Evolutionary conservation across 192 early-diverging fungal genomes (phyloP).

Genomic region (Phycomyces nitens): DNA sequence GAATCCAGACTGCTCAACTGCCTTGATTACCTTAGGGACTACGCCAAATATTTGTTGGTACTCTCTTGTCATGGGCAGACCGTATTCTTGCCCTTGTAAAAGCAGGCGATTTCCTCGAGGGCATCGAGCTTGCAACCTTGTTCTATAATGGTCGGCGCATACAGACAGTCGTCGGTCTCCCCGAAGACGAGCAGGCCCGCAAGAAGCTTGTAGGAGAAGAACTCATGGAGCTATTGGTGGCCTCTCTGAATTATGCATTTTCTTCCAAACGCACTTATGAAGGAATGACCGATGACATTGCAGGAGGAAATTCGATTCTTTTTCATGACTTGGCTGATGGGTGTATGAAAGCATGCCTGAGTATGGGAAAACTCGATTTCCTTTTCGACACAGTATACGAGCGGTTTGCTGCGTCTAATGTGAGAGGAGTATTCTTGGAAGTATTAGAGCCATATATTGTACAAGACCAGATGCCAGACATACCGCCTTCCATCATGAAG

Average conservation of each 20-base stretch:
- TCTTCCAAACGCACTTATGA: conserved; percentile 43
- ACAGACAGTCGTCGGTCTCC: conserved; percentile 57
- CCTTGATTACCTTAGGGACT: conserved; percentile 38
- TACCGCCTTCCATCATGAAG: conserved; percentile 59
- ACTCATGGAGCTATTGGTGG: conserved; percentile 49
- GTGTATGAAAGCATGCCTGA: conserved; percentile 52
- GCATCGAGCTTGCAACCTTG: conserved; percentile 50
- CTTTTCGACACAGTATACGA: conserved; percentile 56
- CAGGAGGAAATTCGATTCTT: conserved; percentile 38
- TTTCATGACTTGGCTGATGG: conserved; percentile 47
- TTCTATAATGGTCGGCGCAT: conserved; percentile 56
- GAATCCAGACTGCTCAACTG: neutral
- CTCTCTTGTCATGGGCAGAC: conserved; percentile 56
- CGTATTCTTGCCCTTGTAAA: conserved; percentile 52
- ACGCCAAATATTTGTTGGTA: conserved; percentile 49
- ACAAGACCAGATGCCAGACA: conserved; percentile 44
- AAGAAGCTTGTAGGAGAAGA: conserved; percentile 52
- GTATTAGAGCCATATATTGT: conserved; percentile 52
- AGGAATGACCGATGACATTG: conserved; percentile 35
- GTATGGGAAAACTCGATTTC: conserved; percentile 48
- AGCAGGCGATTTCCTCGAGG: conserved; percentile 56
- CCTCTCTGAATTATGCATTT: conserved; percentile 54
- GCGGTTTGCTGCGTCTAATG: conserved; percentile 43
- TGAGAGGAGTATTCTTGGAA: conserved; percentile 48
- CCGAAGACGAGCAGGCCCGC: conserved; percentile 49